Base-by-base conservation (phyloP, 345 rosid species). In the Syzygium oleosum region DNA sequence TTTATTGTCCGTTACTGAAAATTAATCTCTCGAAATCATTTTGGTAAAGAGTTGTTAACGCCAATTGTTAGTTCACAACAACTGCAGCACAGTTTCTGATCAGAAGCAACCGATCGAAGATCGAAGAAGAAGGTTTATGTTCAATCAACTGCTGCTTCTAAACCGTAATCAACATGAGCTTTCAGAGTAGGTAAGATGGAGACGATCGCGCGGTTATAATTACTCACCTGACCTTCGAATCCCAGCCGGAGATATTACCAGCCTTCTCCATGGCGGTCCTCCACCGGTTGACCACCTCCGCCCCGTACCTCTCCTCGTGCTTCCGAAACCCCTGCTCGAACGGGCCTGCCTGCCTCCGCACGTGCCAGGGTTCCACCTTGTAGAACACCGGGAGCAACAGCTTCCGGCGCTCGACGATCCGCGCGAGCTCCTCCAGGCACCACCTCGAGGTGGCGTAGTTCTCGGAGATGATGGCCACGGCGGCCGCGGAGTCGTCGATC, bases 371-470 rank as follows among this genome's bases (percentile, higher is more conserved):
- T 14, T 87, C 84, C 43, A 88, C 91, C 15, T 51, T 1, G 34
- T 89, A 90, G 87, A 90, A 89, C 59, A 90, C 59, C 3, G 91
- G 91, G 52, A 91, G 89, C 85, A 91, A 7, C 49, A 87, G 54
- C 25, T 86, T 88, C 89, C 7, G 83, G 86, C 88, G 49, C 34
- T 92, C 29, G 29, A 86, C 8, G 73, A 89, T 85, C 87, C 79
- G 52, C 13, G 84, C 84, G 15, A 90, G 89, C 90, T 91, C 91
- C 38, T 91, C 65, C 85, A 91, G 77, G 90, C 90, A 89, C 90
- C 91, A 90, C 22, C 53, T 1, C 7, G 93, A 91, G 15, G 25
- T 4, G 43, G 90, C 91, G 84, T 91, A 91, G 14, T 46, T 56
- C 54, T 56, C 23, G 78, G 84, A 23, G 91, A 91, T 51, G 0